Percentiles rank a stretch among this genome's conserved stretches.
These are phyloP conservation scores for Seiridium cupressi DNA, from an alignment of 2,329 filamentous ascomycete genomes.

Conservation along the genomic window DNA sequence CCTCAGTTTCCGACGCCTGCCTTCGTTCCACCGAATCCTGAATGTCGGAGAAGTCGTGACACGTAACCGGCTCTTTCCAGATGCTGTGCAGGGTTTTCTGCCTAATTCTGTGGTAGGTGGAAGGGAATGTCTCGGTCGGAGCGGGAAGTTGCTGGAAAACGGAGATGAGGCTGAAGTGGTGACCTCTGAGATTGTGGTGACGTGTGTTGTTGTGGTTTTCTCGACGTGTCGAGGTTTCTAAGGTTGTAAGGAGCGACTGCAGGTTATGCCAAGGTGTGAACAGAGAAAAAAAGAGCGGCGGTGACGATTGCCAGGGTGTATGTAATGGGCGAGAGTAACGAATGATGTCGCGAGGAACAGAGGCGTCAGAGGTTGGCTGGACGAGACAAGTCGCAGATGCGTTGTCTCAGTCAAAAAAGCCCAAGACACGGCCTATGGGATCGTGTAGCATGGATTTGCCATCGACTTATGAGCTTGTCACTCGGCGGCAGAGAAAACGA, in stretches of 20 bases:
- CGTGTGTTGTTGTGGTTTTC: not conserved
- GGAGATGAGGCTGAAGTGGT: not conserved
- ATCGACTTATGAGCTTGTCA: not conserved
- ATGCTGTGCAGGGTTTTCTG: constrained; percentile 17
- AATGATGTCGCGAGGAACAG: constrained; percentile 1
- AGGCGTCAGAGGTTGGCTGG: not conserved
- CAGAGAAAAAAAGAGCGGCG: not conserved
- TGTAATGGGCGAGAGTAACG: not conserved
- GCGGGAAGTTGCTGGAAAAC: constrained; percentile 15
- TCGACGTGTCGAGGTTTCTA: not conserved
- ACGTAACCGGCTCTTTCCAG: constrained; percentile 12
- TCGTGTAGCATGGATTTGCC: not conserved
- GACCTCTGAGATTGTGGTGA: not conserved
- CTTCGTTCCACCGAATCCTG: constrained; percentile 13
- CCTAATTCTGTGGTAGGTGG: constrained; percentile 13
- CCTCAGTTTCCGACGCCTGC: constrained; percentile 9
- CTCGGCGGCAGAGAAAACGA: not conserved
- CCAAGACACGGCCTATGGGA: not conserved
- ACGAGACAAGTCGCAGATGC: not conserved
- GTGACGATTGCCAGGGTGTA: constrained; percentile 1
- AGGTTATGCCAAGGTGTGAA: not conserved
- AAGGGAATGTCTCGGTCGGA: constrained; percentile 14
- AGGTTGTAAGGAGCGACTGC: not conserved
- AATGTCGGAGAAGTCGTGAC: constrained; percentile 6
- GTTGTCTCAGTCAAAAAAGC: not conserved